phyloP scores from a whole-genome alignment of 768 basidiomycete genomes.

The Asterophora parasitica region DNA sequence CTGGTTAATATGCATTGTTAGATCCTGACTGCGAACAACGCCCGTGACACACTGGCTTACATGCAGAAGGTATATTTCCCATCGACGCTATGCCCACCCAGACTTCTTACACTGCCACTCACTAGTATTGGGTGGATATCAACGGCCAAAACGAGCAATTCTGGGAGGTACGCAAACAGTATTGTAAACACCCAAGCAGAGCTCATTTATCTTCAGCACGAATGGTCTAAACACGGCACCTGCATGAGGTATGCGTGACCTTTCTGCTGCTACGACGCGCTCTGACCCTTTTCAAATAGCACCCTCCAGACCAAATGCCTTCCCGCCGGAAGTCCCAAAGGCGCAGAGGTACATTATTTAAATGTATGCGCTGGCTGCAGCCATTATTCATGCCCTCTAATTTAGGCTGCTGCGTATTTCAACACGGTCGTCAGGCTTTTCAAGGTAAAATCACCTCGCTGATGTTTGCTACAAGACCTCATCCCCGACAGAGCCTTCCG shows the following conservation, averaged over 20 bases:
- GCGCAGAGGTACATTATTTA: conserved; percentile 45
- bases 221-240: conserved; percentile 69
- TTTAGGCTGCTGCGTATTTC: conserved; percentile 65
- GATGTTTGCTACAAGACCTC: conserved; percentile 13
- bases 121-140: conserved; percentile 57
- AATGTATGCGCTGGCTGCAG: too few species aligned
- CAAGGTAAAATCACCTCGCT: conserved; percentile 38
- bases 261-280: not conserved
- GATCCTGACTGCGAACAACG: conserved; percentile 56
- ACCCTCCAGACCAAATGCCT: conserved; percentile 57
- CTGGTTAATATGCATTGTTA: conserved; percentile 28
- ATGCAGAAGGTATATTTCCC: conserved; percentile 43
- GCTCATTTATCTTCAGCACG: conserved; percentile 39
- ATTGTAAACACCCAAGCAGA: not conserved
- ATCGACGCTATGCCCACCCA: too few species aligned
- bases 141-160: conserved; percentile 56
- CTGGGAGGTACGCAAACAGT: conserved; percentile 50
- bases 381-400: not conserved
- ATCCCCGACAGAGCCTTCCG: conserved; percentile 38
- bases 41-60: conserved; percentile 51
- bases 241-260: conserved; percentile 36
- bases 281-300: conserved; percentile 31
- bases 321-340: conserved; percentile 50
- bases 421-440: conserved; percentile 54
- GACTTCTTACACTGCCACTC: not conserved